Base-by-base conservation (phyloP, 495 filamentous ascomycete species). In the Alectoria sarmentosa region DNA sequence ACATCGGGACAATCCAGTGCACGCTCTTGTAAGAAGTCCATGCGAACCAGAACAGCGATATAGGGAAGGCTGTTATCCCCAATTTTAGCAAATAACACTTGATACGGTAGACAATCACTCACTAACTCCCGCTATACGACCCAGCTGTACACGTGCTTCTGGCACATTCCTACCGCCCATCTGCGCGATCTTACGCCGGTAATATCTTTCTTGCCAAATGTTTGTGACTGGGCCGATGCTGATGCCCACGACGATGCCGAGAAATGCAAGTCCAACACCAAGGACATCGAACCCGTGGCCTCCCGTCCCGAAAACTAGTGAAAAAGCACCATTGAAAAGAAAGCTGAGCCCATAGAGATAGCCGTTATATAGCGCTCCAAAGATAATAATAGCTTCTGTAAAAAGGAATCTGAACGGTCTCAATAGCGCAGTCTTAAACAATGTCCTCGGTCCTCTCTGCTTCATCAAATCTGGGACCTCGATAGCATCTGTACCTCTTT, bases 1-100 rank as follows among this genome's bases (percentile, higher is more conserved):
- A 71, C n/a, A 82, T 78, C 0, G 80, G 79, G 1, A 80, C 76
- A 44, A 81, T 73, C 75, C 74, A 80, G 62, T 78, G 77, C 26
- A 82, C 72, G 59, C 67, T 75, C 10, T 61, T 63, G 58, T 76
- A 79, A 36, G 73, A 76, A 26, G 76, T 78, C 75, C 78, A 80
- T 56, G 75, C 77, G 63, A 80, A 80, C 76, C 77, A 80, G 66
- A 81, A 80, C 13, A 81, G 67, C 46, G 71, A 73, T 58, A 79
- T 73, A 1, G 77, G 75, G 19, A 80, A 75, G 4, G 67, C 69
- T 63, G 1, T 34, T 17, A 28, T 46, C 8, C 11, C 15, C 15
- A 26, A 34, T 17, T 1, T 64, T 14, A 63, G 49, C 41, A 23
- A 59, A 30, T 21, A n/a, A 65, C 28, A 46, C 7, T 0, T 26